Conservation (phyloP, 1,139 yeast genomes). For the Kodamaea ohmeri region DNA sequence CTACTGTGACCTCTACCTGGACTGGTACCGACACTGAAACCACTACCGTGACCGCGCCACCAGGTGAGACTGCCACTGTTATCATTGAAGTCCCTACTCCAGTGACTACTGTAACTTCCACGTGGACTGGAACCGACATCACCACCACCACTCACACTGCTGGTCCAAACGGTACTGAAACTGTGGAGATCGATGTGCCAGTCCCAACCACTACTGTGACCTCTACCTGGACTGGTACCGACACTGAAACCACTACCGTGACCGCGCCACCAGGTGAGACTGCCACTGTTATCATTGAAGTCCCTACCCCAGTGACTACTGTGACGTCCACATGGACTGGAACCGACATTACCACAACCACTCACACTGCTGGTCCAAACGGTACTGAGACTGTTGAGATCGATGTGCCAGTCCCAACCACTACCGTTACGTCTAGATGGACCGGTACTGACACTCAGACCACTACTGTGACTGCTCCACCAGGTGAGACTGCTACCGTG, state of each 20-base stretch:
- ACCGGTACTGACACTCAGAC: conserved; percentile 4
- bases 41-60: conserved; percentile 9
- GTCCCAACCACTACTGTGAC: conserved; percentile 9
- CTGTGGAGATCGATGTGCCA: conserved; percentile 16
- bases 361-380: background rate
- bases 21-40: conserved; percentile 10
- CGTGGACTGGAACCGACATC: conserved; percentile 12
- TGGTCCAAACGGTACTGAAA: conserved; percentile 12
- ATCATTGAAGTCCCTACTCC: conserved; percentile 15
- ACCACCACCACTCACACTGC: conserved; percentile 10
- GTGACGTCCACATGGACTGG: background rate
- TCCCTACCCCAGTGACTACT: background rate
- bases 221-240: background rate
- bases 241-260: background rate
- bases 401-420: background rate
- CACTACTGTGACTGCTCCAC: conserved; percentile 14
- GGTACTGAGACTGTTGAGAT: background rate
- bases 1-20: conserved; percentile 13
- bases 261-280: background rate
- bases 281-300: background rate
- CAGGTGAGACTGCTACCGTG: conserved; percentile 7
- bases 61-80: conserved; percentile 15
- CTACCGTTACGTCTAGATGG: background rate
- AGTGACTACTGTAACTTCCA: conserved; percentile 3
- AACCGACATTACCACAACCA: background rate